Base-by-base conservation (phyloP, 129 eudicot genomes). In the Escallonia rubra region DNA sequence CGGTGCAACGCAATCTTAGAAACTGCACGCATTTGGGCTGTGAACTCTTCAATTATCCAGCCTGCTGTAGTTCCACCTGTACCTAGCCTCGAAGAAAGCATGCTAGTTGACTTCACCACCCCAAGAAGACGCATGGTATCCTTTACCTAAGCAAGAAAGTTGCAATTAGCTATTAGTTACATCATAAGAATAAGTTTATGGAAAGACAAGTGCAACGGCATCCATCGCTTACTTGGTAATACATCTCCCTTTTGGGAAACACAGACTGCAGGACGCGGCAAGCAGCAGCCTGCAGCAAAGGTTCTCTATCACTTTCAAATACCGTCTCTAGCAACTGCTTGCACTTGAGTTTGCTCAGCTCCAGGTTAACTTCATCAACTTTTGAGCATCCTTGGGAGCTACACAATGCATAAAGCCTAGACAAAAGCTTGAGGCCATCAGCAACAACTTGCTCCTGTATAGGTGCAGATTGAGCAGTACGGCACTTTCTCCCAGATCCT, bases 1-100 rank as follows among this genome's bases (percentile, higher is more conserved):
- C 97, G 95, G 74, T 93, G 85, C 50, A 86, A 72, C 38, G 96
- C 95, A 70, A 93, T 89, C 86, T 82, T 93, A 41, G 96, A 86
- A 73, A 93, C 99, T 43, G 95, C 96, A 78, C 90, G 99, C 96
- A 93, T 84, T 78, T 93, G 99, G 52, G 95, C 83, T 10, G 96
- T 93, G 71, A 93, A 93, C 85, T 93, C 99, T 76, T 89, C 90
- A 68, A 89, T 74, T 63, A 93, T 89, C 99, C 99, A 93, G 65
- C 88, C 90, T 52, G 95, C 72, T 10, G 95, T 80, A 73, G 82
- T 80, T 69, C 90, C 92, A 56, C 96, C 99, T 78, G 78, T 73
- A 47, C 95, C 95, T 76, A 93, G 83, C 79, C 86, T 93, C 40
- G 92, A 89, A 63, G 83, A 74, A 58, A 93, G 85, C 59, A 69